Percentiles rank a stretch among this genome's conserved stretches.
Evolutionary conservation across 1,139 yeast genomes (phyloP).

Genomic region (Taphrina flavorubra): DNA sequence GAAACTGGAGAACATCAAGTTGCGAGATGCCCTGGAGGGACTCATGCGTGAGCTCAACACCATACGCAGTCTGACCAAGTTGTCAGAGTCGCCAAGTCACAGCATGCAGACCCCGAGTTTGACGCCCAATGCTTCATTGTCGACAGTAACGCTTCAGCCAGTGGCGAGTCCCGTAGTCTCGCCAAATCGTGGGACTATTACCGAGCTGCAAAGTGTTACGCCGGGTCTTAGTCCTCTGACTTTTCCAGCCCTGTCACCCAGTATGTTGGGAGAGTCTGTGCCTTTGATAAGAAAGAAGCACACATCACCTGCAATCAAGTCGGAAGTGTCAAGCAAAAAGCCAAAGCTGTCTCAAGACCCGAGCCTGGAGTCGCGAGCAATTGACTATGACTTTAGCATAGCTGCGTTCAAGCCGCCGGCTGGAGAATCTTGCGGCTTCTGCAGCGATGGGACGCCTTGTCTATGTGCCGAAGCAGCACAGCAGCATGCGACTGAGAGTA

Average conservation of each 20-base stretch:
- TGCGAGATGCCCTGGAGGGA: conserved; percentile 43
- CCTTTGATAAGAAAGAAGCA: conserved; percentile 20
- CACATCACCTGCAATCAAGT: background rate
- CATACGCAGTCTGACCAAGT: conserved; percentile 20
- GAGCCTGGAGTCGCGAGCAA: background rate
- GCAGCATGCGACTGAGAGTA: conserved; percentile 43
- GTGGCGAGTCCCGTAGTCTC: conserved; percentile 50
- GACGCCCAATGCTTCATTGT: conserved; percentile 1
- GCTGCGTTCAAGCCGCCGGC: conserved; percentile 27
- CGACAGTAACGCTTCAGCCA: background rate
- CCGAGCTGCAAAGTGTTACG: background rate
- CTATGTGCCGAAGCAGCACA: conserved; percentile 80
- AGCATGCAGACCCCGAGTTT: conserved; percentile 15
- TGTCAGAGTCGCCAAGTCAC: conserved; percentile 23
- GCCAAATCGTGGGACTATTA: background rate
- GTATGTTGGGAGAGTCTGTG: conserved; percentile 35
- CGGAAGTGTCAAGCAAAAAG: background rate
- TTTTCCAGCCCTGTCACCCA: conserved; percentile 1
- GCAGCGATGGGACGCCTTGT: conserved; percentile 90
- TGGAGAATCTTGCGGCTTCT: conserved; percentile 84
- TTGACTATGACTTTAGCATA: conserved; percentile 9
- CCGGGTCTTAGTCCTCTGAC: conserved; percentile 14
- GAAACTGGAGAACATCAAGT: conserved; percentile 44
- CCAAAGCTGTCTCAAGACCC: background rate
- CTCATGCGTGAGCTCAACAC: conserved; percentile 19